Percentiles rank a stretch among this genome's conserved stretches.
These are phyloP conservation scores for Zygosaccharomyces bisporus DNA, from an alignment of 805 yeast species.

Conservation along the genomic window DNA sequence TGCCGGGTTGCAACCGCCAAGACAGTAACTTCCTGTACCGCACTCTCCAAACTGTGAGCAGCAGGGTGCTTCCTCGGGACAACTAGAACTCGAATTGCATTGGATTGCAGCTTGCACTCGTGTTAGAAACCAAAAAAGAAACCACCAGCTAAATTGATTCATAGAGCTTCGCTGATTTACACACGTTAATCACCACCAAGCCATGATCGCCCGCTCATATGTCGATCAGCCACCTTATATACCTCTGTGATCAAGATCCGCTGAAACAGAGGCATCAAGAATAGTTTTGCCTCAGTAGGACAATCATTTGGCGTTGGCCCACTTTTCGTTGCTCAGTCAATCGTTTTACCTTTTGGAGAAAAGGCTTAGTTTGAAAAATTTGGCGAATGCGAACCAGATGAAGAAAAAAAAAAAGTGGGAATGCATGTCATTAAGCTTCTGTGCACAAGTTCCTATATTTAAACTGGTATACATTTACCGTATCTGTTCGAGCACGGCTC, in stretches of 20 bases:
- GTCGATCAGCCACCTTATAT: background rate
- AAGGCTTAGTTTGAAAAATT: background rate
- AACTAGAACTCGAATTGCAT: conserved; percentile 53
- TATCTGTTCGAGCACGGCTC: background rate
- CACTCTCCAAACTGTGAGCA: conserved; percentile 78
- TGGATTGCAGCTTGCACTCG: conserved; percentile 15
- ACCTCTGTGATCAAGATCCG: background rate
- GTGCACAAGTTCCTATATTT: background rate
- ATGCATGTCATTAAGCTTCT: background rate
- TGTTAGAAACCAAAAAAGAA: background rate
- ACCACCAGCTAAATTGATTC: background rate
- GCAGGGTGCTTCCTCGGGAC: conserved; percentile 83
- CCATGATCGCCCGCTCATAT: background rate
- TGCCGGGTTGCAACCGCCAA: conserved; percentile 84
- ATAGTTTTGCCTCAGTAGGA: background rate
- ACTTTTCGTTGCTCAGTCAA: conserved; percentile 4
- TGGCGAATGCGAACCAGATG: conserved; percentile 2
- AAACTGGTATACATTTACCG: background rate
- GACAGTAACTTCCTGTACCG: conserved; percentile 70
- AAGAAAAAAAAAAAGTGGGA: background rate
- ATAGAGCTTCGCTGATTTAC: background rate
- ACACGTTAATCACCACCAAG: background rate
- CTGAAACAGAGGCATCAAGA: background rate
- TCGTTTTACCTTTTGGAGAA: conserved; percentile 7
- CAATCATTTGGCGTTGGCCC: background rate